Base-by-base conservation (phyloP, 345 rosid genomes). In the Syzygium grande region DNA sequence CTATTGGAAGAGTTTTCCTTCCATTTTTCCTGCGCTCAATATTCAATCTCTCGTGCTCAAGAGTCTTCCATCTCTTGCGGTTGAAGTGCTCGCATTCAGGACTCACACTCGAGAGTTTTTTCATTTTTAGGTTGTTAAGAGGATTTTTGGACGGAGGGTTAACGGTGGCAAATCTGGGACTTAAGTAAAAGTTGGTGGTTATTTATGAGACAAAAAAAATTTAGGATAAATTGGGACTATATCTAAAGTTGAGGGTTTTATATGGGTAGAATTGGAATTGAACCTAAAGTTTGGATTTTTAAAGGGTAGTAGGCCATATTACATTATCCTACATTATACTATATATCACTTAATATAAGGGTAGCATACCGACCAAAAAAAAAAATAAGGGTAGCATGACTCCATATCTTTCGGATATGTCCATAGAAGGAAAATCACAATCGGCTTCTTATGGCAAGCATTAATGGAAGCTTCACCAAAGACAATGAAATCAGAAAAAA, bases 171-270 rank as follows among this genome's bases (percentile, higher is more conserved):
- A 58, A 58, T 58, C 25, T 58, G n/a, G 29, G 25, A 58, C 25
- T 58, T 5, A 58, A 10, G 5, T 58, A 23, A 25, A 58, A 58
- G 63, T 58, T 58, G 6, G 29, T 25, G 7, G 0, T 58, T 58
- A 43, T 58, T 23, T 25, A 2, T 51, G 52, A 51, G 12, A 51
- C 0, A 51, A 51, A 9, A 34, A 34, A 34, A 51, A 51, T 9
- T 51, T 51, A 51, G 11, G 29, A 14, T 13, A 58, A 58, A 1
- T 25, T 25, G 29, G 27, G 27, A 0, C 15, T 25, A 1, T n/a
- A 58, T 14, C 29, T 25, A 58, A 58, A 58, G 29, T 58, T 58
- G 11, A 58, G 5, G 1, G 0, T 0, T 0, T 4, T 11, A 0
- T 58, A 11, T 58, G 4, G 11, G 11, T 58, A 58, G 7, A 58